Percentiles rank a stretch among this genome's conserved stretches.
These are phyloP conservation scores for Hanseniaspora vineae DNA, from an alignment of 805 yeast species.

Conservation along the genomic window DNA sequence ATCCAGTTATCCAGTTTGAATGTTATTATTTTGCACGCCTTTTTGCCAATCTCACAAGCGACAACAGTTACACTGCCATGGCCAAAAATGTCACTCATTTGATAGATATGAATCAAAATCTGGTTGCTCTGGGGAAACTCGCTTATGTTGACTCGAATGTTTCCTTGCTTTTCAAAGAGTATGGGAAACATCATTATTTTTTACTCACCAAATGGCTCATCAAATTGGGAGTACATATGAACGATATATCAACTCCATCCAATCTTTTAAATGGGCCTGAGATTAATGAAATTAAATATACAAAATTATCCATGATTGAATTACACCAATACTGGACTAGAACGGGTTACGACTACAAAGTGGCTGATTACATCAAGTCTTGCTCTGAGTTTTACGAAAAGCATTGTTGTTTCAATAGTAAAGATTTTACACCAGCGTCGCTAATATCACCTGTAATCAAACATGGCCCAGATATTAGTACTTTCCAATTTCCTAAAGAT, in stretches of 20 bases:
- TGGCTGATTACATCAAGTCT: not conserved
- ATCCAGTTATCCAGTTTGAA: constrained; percentile 16
- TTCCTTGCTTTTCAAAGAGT: not conserved
- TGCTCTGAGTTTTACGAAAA: not conserved
- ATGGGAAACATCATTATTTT: not conserved
- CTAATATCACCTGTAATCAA: too few species aligned
- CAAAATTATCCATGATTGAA: not conserved
- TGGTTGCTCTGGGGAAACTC: not conserved
- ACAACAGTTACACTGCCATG: not conserved
- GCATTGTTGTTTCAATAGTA: not conserved
- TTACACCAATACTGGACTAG: not conserved
- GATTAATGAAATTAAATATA: not conserved
- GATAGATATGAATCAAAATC: not conserved
- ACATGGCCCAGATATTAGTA: not conserved
- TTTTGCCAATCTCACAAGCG: not conserved
- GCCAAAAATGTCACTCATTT: not conserved
- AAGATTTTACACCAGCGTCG: not conserved
- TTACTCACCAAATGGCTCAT: not conserved
- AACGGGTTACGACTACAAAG: not conserved
- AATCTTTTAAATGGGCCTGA: not conserved
- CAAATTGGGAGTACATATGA: not conserved
- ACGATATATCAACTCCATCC: not conserved
- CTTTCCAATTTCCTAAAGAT: not conserved
- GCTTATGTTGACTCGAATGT: not conserved
- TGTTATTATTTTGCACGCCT: not conserved